phyloP scores from a whole-genome alignment of 2,329 filamentous ascomycete genomes.

The Penicillium fuscoglaucum region DNA sequence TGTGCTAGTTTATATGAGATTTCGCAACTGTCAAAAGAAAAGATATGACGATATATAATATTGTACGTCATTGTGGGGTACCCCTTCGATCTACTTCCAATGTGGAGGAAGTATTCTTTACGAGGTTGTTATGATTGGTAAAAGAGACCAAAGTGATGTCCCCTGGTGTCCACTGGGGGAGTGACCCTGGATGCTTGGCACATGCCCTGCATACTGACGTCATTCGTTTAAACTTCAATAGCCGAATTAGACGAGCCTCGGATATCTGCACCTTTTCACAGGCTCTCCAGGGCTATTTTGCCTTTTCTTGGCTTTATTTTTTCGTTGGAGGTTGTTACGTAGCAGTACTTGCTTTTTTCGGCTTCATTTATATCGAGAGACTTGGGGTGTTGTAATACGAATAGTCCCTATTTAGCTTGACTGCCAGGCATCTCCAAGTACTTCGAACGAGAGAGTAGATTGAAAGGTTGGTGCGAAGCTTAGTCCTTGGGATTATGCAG shows the following conservation, averaged over 20 bases:
- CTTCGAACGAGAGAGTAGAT: neutral
- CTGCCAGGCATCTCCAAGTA: neutral
- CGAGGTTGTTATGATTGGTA: neutral
- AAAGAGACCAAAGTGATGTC: neutral
- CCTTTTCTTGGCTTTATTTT: too few species aligned
- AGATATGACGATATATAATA: neutral
- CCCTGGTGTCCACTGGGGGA: neutral
- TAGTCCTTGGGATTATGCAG: neutral
- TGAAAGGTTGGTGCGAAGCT: neutral
- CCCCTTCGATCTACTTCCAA: constrained; percentile 6
- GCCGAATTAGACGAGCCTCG: neutral
- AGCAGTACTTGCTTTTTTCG: too few species aligned
- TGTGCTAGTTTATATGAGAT: neutral
- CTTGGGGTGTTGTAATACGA: neutral
- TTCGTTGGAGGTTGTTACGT: too few species aligned
- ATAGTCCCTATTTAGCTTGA: neutral
- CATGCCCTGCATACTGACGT: neutral
- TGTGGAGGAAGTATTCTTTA: neutral
- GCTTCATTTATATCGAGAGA: too few species aligned
- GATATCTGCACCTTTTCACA: neutral
- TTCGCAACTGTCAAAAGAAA: neutral
- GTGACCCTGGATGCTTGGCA: neutral
- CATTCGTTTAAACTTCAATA: neutral
- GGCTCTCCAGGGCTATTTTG: too few species aligned
- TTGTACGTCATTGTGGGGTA: constrained; percentile 10